Base-by-base conservation (phyloP, 1,284 basidiomycete genomes). In the Ganoderma meredithae region DNA sequence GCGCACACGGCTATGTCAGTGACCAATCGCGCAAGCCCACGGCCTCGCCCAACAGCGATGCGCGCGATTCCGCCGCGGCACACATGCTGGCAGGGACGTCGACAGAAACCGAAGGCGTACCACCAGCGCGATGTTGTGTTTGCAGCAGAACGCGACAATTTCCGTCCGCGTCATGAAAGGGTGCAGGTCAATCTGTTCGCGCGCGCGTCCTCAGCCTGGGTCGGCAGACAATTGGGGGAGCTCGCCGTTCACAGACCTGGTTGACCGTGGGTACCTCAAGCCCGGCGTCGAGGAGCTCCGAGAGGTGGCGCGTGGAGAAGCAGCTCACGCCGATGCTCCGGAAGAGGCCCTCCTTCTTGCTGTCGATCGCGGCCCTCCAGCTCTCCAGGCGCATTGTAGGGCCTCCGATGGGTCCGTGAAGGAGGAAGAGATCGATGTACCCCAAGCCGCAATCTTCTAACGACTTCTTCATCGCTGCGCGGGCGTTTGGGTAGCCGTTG, bases 271-370 rank as follows among this genome's bases (percentile, higher is more conserved):
- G 91, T 39, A 86, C 73, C 60, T 83, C 82, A 25, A 84, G 76
- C n/a, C 84, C 83, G 15, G 83, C 81, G 17, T 83, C 82, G 13
- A 88, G 75, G 62, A 94, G 83, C 69, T 90, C 87, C 70, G 87
- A 74, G 68, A 94, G 82, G 76, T 94, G 93, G 62, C 84, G 79
- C 22, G 91, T 82, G 12, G 90, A 88, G 78, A 87, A 94, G 70
- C 89, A 93, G 71, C 88, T 90, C 60, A 94, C 89, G 10, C 92
- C 92, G 44, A 92, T 87, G 72, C 87, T 88, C 72, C 82, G 86
- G 33, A 92, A 75, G 71, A 85, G 82, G 0, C 92, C 91, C 71
- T 86, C 85, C 68, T 86, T 86, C 76, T 90, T 85, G 9, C 84
- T 85, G 70, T 88, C 84, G 60, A 85, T 83, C 17, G 87, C 81